These are phyloP conservation scores for Herpetospermum pedunculosum DNA, from an alignment of 306 rosid genomes.

Conservation along the genomic window DNA sequence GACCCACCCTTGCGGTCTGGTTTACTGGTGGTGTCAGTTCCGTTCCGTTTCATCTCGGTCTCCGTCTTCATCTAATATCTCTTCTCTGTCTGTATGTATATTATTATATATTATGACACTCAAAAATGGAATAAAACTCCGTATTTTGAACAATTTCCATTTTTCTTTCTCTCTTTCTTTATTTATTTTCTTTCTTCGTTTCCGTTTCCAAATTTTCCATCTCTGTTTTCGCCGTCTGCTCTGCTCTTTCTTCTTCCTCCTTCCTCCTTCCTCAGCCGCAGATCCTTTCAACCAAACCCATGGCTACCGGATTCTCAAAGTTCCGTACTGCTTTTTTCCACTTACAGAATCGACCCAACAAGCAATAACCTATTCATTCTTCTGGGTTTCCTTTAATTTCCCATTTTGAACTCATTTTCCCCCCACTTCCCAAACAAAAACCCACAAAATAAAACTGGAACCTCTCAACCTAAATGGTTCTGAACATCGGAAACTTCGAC, in stretches of 20 bases:
- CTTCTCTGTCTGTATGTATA: neutral
- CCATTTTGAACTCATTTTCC: neutral
- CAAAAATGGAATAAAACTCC: neutral
- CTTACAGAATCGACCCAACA: neutral
- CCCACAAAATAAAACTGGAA: neutral
- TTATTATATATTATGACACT: neutral
- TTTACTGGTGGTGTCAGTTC: neutral
- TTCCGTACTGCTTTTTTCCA: neutral
- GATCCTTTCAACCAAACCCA: neutral
- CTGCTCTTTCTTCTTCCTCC: neutral
- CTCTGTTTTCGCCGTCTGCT: neutral
- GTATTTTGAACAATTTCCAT: neutral
- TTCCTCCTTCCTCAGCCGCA: neutral
- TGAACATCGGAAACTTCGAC: slow-evolving; percentile 24
- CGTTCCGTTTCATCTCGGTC: slow-evolving; percentile 5
- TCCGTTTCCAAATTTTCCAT: slow-evolving; percentile 11
- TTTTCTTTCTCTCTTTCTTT: neutral
- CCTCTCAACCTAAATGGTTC: slow-evolving; percentile 26
- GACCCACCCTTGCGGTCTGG: neutral
- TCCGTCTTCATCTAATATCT: neutral
- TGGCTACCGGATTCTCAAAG: neutral
- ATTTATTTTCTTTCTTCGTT: neutral
- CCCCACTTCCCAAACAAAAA: neutral
- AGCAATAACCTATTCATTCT: neutral
- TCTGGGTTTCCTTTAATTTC: neutral